phyloP scores from a whole-genome alignment of 768 basidiomycete species.

The Coprinopsis sp. region DNA sequence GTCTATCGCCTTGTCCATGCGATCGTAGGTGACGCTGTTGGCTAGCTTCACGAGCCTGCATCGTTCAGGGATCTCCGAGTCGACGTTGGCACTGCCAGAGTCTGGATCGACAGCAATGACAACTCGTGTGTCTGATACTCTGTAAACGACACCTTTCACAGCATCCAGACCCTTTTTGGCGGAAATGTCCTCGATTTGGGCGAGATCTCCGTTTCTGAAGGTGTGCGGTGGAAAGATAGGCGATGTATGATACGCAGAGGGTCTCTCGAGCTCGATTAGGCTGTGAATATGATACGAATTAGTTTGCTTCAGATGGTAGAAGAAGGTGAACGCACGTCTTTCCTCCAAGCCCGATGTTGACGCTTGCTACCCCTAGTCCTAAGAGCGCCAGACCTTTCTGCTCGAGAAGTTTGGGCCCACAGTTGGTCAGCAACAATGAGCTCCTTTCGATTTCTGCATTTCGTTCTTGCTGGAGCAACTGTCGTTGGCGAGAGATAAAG shows the following conservation, averaged over 20 bases:
- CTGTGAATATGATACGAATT: slow-evolving; percentile 43
- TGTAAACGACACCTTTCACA: slow-evolving; percentile 84
- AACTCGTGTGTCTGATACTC: slow-evolving; percentile 81
- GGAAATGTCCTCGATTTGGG: slow-evolving; percentile 80
- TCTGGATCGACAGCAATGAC: slow-evolving; percentile 72
- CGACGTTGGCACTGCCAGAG: slow-evolving; percentile 53
- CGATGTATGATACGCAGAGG: slow-evolving; percentile 70
- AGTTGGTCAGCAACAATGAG: slow-evolving; percentile 75
- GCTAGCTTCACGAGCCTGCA: slow-evolving; percentile 85
- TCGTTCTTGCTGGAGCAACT: slow-evolving; percentile 67
- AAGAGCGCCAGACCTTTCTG: slow-evolving; percentile 79
- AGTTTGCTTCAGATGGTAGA: slow-evolving; percentile 7
- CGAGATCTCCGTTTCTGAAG: slow-evolving; percentile 86
- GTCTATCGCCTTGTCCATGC: slow-evolving; percentile 84
- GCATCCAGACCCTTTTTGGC: too few relatives aligned
- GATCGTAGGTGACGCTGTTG: slow-evolving; percentile 88
- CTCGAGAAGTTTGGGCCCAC: slow-evolving; percentile 80
- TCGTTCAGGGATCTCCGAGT: slow-evolving; percentile 78
- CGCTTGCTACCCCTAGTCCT: slow-evolving; percentile 62
- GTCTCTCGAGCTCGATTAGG: slow-evolving; percentile 81
- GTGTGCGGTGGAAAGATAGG: slow-evolving; percentile 80
- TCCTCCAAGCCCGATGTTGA: slow-evolving; percentile 87
- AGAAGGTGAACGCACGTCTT: slow-evolving; percentile 63
- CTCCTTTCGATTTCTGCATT: slow-evolving; percentile 81
- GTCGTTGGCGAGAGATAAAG: slow-evolving; percentile 66